A percentile compares a stretch with the other conserved stretches of the same genome.
Evolutionary conservation across 1,284 basidiomycete species (phyloP).

Genomic region (Abortiporus biennis): DNA sequence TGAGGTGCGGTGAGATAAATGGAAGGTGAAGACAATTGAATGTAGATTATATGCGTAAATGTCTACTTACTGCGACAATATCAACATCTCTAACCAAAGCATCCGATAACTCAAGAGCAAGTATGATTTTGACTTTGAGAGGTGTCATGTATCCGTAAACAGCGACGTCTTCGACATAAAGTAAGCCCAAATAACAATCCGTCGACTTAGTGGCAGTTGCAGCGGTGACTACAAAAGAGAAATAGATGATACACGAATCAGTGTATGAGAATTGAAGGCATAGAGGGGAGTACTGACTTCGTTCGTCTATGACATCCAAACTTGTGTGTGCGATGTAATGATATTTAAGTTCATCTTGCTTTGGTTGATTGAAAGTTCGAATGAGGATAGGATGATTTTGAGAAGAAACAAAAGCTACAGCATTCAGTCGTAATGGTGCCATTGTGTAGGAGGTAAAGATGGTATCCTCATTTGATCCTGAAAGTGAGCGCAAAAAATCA

Average conservation of each 20-base stretch:
- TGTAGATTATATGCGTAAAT: background rate
- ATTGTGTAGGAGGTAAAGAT: too few species aligned
- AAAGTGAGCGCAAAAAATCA: too few species aligned
- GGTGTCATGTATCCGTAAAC: conserved; percentile 83
- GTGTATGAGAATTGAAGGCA: background rate
- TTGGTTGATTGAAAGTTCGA: conserved; percentile 50
- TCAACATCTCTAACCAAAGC: conserved; percentile 72
- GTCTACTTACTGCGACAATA: conserved; percentile 51
- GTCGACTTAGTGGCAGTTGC: conserved; percentile 46
- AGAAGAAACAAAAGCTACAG: conserved; percentile 75
- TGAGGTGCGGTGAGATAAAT: background rate
- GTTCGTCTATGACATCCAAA: conserved; percentile 76
- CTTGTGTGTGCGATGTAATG: conserved; percentile 81
- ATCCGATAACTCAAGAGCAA: conserved; percentile 72
- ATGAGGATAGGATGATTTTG: conserved; percentile 78
- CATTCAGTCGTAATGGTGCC: conserved; percentile 62
- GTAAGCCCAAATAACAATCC: conserved; percentile 72
- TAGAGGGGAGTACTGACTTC: conserved; percentile 26
- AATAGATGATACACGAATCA: conserved; percentile 1
- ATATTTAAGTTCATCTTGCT: conserved; percentile 70
- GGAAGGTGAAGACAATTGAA: background rate
- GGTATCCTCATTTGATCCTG: too few species aligned
- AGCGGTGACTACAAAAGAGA: conserved; percentile 34
- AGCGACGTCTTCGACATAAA: conserved; percentile 79
- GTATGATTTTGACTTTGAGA: conserved; percentile 72